Percentiles rank a stretch among this genome's conserved stretches.
phyloP scores from a whole-genome alignment of 805 yeast genomes.

The Saccharomycopsis sp. region DNA sequence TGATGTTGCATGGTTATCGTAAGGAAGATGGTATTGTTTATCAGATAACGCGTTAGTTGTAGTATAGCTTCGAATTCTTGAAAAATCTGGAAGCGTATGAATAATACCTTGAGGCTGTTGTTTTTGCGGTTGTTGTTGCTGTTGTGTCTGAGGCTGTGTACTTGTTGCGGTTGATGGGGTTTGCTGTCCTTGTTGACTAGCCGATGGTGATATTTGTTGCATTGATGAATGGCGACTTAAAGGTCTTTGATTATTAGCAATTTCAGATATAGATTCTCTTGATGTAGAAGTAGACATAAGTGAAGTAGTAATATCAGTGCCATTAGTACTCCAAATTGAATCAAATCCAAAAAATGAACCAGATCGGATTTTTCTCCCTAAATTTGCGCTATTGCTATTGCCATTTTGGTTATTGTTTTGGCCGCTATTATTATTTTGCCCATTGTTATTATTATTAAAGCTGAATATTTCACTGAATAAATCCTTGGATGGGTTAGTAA shows the following conservation, averaged over 20 bases:
- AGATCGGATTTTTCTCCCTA: slow-evolving; percentile 40
- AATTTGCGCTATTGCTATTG: slow-evolving; percentile 19
- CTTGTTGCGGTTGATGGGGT: slow-evolving; percentile 16
- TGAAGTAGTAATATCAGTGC: slow-evolving; percentile 23
- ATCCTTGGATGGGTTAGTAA: slow-evolving; percentile 11
- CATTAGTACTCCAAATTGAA: slow-evolving; percentile 48
- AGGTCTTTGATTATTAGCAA: slow-evolving; percentile 10
- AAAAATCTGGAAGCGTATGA: slow-evolving; percentile 9
- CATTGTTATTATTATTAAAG: slow-evolving; percentile 26
- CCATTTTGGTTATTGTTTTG: slow-evolving; percentile 28
- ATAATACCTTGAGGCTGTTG: background rate
- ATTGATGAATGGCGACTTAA: slow-evolving; percentile 13
- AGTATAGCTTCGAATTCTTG: slow-evolving; percentile 46
- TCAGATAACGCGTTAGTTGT: slow-evolving; percentile 30
- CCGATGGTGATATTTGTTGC: slow-evolving; percentile 14
- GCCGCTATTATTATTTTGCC: slow-evolving; percentile 26
- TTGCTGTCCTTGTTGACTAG: slow-evolving; percentile 24
- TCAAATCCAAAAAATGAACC: slow-evolving; percentile 42
- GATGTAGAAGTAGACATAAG: slow-evolving; percentile 20
- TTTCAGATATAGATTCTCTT: slow-evolving; percentile 19
- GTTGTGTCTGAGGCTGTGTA: slow-evolving; percentile 17
- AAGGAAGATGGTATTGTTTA: slow-evolving; percentile 17
- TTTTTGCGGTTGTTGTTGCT: background rate
- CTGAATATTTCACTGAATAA: slow-evolving; percentile 20
- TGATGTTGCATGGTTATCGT: slow-evolving; percentile 3